Base-by-base conservation (phyloP, 768 basidiomycete species). In the Hericium alpestre region DNA sequence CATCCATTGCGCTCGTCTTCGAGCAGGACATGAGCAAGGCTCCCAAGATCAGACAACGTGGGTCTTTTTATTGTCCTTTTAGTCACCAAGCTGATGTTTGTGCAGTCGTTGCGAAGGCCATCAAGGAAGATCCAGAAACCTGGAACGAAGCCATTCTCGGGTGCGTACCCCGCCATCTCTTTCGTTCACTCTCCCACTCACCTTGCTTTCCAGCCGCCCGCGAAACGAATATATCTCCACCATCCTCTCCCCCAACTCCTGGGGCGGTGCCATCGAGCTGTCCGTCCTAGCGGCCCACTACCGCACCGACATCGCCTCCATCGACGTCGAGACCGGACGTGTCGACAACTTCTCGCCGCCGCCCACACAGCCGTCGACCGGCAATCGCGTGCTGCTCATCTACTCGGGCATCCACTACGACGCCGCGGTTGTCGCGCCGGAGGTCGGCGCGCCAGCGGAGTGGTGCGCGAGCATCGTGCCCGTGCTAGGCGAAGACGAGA, bases 341-440 rank as follows among this genome's bases (percentile, higher is more conserved):
- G 79, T 93, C 58, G 93, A 97, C 71, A 79, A 78, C 20, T 95
- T 94, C 65, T 74, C 81, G 1, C 80, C 88, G 51, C 73, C 75
- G 25, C 71, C 75, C 12, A 72, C 66, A n/a, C 62, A 62, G 11
- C 69, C 72, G 58, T 69, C 64, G 23, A 74, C 68, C 0, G 49
- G 49, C 49, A 68, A 70, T 55, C 68, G 70, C 65, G 70, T 83
- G 57, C 69, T 96, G 13, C 66, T 97, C n/a, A 76, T 97, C 4
- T 98, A 98, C 72, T 92, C 90, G 0, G 95, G 95, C 2, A 96
- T 97, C 49, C 94, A 98, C 69, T 99, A 99, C 70, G 95, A 99
- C 69, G 90, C 90, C 9, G 82, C 87, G 5, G 85, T 89, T 0
- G 72, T 94, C 41, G 83, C 94, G 15, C 96, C 92, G 0, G 76